Evolutionary conservation across 2,329 filamentous ascomycete genomes (phyloP).

Genomic region (Monilinia aucupariae): DNA sequence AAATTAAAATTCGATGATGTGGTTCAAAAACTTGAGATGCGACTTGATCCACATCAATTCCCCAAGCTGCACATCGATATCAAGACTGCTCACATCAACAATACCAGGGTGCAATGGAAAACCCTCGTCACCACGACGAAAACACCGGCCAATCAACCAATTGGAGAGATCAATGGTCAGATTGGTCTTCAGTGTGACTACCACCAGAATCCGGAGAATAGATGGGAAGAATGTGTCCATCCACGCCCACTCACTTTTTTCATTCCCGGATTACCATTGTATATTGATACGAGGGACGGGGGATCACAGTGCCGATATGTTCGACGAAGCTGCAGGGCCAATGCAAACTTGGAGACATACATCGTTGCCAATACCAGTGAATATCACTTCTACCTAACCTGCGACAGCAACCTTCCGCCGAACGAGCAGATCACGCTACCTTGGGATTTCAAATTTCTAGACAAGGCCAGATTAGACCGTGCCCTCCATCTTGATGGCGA

Average conservation of each 20-base stretch:
- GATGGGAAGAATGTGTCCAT: constrained; percentile 61
- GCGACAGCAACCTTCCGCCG: constrained; percentile 66
- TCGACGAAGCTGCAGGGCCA: constrained; percentile 86
- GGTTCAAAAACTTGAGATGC: constrained; percentile 49
- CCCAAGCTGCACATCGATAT: constrained; percentile 31
- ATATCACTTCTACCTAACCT: constrained; percentile 90
- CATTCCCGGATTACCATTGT: constrained; percentile 80
- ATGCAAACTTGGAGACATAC: constrained; percentile 73
- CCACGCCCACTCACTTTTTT: constrained; percentile 77
- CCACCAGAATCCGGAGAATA: constrained; percentile 58
- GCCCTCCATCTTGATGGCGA: constrained; percentile 55
- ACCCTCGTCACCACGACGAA: constrained; percentile 41
- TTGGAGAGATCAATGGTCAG: constrained; percentile 71
- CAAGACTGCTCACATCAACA: constrained; percentile 25
- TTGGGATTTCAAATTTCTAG: constrained; percentile 63
- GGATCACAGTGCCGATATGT: constrained; percentile 83
- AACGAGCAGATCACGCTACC: constrained; percentile 58
- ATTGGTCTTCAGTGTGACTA: constrained; percentile 71
- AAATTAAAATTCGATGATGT: constrained; percentile 52
- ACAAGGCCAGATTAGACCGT: constrained; percentile 50
- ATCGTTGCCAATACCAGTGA: constrained; percentile 69
- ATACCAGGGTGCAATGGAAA: constrained; percentile 62
- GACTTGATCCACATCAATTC: constrained; percentile 28
- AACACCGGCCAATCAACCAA: constrained; percentile 21
- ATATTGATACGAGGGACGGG: constrained; percentile 85